These are phyloP conservation scores for Malassezia pachydermatis DNA, from an alignment of 1,284 basidiomycete genomes.

Conservation along the genomic window DNA sequence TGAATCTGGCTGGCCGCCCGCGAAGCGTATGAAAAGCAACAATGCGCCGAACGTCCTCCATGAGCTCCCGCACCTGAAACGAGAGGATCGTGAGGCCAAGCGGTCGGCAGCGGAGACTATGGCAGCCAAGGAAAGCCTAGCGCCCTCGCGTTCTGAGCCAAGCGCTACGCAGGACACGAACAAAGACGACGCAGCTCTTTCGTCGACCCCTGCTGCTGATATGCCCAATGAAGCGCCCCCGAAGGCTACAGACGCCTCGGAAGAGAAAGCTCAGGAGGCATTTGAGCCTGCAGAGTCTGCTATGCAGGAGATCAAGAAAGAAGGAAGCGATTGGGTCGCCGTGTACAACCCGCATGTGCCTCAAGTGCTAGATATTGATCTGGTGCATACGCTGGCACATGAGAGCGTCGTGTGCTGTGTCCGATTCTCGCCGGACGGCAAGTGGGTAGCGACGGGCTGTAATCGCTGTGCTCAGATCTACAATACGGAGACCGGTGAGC, in stretches of 20 bases:
- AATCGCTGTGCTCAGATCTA: conserved; percentile 82
- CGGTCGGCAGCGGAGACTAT: not conserved
- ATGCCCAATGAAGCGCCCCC: not conserved
- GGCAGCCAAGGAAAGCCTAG: not conserved
- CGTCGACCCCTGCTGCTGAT: not conserved
- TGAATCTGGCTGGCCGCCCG: conserved; percentile 1
- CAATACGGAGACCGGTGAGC: conserved; percentile 70
- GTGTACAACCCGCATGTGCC: conserved; percentile 80
- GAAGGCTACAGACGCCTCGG: not conserved
- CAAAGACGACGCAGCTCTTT: not conserved
- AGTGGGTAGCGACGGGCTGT: conserved; percentile 77
- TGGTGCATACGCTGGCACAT: conserved; percentile 83
- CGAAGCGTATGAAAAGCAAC: conserved; percentile 10
- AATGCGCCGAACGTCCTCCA: not conserved
- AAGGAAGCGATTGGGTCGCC: conserved; percentile 88
- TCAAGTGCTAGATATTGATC: conserved; percentile 68
- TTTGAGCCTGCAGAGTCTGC: too few relatives aligned
- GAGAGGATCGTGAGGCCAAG: conserved; percentile 13
- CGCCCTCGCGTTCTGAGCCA: too few relatives aligned
- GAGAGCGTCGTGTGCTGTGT: conserved; percentile 82
- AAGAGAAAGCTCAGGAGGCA: not conserved
- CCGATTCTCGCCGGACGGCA: conserved; percentile 77
- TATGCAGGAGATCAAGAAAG: conserved; percentile 55
- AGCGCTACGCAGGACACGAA: too few relatives aligned
- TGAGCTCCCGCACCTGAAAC: not conserved